Percentiles rank a stretch among this genome's conserved stretches.
Evolutionary conservation across 305 asterid species (phyloP).

Genomic region (Nicotiana rustica): DNA sequence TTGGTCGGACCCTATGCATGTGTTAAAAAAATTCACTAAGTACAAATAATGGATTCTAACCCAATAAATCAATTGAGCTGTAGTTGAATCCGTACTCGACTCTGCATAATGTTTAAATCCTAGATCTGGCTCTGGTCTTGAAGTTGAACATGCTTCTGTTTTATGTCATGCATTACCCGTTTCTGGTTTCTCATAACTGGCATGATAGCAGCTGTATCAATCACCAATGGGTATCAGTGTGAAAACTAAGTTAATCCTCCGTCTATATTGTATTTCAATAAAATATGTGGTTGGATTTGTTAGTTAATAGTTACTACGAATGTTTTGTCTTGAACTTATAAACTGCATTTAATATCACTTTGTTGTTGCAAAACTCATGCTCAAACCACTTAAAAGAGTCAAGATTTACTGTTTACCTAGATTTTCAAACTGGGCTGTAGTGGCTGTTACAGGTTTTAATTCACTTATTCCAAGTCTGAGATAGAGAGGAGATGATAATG

Average conservation of each 20-base stretch:
- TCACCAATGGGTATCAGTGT: neutral
- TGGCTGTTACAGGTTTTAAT: conserved; percentile 1
- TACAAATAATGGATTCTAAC: no score
- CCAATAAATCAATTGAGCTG: no score
- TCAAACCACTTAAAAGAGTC: neutral
- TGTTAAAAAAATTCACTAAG: no score
- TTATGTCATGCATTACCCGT: neutral
- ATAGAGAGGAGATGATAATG: conserved; percentile 20
- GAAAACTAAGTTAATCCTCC: conserved; percentile 18
- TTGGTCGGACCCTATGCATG: no score
- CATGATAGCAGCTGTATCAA: neutral
- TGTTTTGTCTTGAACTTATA: neutral
- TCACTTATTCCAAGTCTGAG: neutral
- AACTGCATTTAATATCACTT: conserved; percentile 12
- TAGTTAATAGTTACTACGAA: neutral
- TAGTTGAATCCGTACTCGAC: no score
- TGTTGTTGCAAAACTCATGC: neutral
- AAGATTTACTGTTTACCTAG: conserved; percentile 25
- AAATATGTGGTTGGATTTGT: neutral
- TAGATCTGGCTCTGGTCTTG: neutral
- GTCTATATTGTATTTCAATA: neutral
- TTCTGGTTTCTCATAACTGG: neutral
- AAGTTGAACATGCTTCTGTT: neutral
- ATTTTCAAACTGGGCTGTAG: conserved; percentile 27
- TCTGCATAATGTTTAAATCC: no score